Evolutionary conservation across 148 eudicot species (phyloP).

Genomic region (Cornus florida): DNA sequence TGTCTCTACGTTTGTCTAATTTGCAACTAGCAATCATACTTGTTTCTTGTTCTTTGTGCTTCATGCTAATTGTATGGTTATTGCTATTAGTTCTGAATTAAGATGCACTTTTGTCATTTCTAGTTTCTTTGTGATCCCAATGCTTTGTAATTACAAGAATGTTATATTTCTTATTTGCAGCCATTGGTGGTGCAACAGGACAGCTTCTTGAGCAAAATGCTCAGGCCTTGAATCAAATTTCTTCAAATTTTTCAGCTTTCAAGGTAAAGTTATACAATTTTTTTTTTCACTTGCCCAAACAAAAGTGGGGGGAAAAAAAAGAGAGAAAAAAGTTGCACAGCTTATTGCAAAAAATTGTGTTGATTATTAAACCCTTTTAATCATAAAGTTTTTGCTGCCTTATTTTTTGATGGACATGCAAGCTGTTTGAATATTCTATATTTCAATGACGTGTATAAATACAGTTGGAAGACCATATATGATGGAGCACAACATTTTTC

Average conservation of each 20-base stretch:
- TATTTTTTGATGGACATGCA: not conserved
- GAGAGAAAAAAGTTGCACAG: too few relatives aligned
- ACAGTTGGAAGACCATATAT: not conserved
- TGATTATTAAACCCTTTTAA: not conserved
- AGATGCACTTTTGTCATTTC: not conserved
- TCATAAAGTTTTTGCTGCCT: not conserved
- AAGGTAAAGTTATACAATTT: constrained; percentile 44
- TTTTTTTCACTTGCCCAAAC: too few relatives aligned
- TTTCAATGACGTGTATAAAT: not conserved
- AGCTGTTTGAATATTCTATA: not conserved
- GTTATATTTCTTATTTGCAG: constrained; percentile 47
- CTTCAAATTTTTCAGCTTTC: constrained; percentile 64
- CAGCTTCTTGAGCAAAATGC: constrained; percentile 90
- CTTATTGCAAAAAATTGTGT: too few relatives aligned
- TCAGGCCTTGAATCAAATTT: constrained; percentile 74
- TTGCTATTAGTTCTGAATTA: not conserved
- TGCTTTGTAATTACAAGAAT: not conserved
- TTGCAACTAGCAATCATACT: not conserved
- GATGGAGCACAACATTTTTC: not conserved
- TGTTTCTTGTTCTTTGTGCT: not conserved
- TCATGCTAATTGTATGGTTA: not conserved
- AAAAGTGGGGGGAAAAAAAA: too few relatives aligned
- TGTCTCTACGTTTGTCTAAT: not conserved
- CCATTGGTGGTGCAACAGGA: constrained; percentile 81
- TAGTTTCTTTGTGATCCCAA: not conserved